These are phyloP conservation scores for Boletus coccyginus DNA, from an alignment of 768 basidiomycete genomes.

Conservation along the genomic window DNA sequence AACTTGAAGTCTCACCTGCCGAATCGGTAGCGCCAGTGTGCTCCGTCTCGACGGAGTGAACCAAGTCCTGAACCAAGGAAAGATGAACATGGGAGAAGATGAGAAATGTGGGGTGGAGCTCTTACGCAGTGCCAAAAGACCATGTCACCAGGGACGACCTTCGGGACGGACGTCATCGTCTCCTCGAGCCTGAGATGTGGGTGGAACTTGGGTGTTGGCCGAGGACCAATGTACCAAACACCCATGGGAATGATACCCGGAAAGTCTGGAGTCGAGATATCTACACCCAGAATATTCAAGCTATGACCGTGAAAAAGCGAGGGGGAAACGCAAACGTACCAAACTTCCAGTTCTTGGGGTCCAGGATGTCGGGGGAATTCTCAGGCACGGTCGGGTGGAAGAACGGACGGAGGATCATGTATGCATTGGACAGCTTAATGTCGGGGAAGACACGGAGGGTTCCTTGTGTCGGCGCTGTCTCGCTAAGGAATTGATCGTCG, in stretches of 20 bases:
- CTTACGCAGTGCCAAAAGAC: conserved; percentile 74
- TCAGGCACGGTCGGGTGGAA: conserved; percentile 50
- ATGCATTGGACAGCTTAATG: conserved; percentile 63
- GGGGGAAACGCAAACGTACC: conserved; percentile 27
- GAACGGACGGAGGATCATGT: conserved; percentile 75
- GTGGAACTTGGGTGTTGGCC: conserved; percentile 53
- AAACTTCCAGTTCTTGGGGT: conserved; percentile 54
- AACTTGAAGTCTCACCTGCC: conserved; percentile 46
- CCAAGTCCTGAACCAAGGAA: conserved; percentile 34
- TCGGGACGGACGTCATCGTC: conserved; percentile 70
- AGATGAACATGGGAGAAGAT: background rate
- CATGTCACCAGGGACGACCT: conserved; percentile 72
- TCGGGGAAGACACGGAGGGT: conserved; percentile 69
- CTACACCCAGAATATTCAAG: conserved; percentile 27
- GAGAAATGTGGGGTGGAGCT: background rate
- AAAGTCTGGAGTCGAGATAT: conserved; percentile 47
- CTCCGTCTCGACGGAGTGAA: conserved; percentile 47
- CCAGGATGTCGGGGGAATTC: conserved; percentile 40
- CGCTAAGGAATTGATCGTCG: conserved; percentile 32
- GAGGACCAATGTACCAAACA: conserved; percentile 37
- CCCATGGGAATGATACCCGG: conserved; percentile 41
- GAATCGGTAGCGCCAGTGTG: conserved; percentile 57
- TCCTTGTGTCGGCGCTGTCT: conserved; percentile 68
- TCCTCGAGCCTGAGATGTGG: conserved; percentile 63
- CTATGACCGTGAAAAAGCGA: conserved; percentile 22